These are phyloP conservation scores for Heterobasidion parviporum DNA, from an alignment of 1,284 basidiomycete species.

Conservation along the genomic window DNA sequence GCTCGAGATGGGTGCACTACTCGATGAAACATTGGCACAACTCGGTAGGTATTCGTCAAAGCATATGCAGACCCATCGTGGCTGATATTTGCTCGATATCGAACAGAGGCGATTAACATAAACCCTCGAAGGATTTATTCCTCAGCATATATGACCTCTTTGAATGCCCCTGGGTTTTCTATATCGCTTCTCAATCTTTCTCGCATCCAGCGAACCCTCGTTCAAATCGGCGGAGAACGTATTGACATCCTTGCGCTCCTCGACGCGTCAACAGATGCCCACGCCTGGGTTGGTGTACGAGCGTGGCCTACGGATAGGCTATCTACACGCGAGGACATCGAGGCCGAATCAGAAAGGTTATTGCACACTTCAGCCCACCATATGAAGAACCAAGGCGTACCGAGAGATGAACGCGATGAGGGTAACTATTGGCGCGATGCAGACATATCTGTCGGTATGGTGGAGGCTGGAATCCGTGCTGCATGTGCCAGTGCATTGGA, in stretches of 20 bases:
- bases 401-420: not conserved
- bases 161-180: constrained; percentile 37
- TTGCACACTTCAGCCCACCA: not conserved
- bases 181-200: constrained; percentile 30
- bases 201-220: constrained; percentile 3
- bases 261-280: constrained; percentile 30
- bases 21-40: constrained; percentile 31
- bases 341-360: constrained; percentile 1
- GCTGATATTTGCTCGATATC: not conserved
- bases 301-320: constrained; percentile 8
- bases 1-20: constrained; percentile 43
- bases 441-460: constrained; percentile 7
- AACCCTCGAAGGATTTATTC: constrained; percentile 16
- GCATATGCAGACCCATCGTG: not conserved
- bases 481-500: constrained; percentile 26
- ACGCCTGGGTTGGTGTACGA: constrained; percentile 28
- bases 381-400: not conserved
- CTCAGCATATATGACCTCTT: constrained; percentile 34
- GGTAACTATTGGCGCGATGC: constrained; percentile 2
- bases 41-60: constrained; percentile 25
- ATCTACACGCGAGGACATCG: constrained; percentile 2
- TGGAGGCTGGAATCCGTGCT: constrained; percentile 17
- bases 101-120: constrained; percentile 2
- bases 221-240: not conserved
- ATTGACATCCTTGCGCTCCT: constrained; percentile 24